These are phyloP conservation scores for Pezicula rhizophila DNA, from an alignment of 2,329 filamentous ascomycete genomes.

Conservation along the genomic window DNA sequence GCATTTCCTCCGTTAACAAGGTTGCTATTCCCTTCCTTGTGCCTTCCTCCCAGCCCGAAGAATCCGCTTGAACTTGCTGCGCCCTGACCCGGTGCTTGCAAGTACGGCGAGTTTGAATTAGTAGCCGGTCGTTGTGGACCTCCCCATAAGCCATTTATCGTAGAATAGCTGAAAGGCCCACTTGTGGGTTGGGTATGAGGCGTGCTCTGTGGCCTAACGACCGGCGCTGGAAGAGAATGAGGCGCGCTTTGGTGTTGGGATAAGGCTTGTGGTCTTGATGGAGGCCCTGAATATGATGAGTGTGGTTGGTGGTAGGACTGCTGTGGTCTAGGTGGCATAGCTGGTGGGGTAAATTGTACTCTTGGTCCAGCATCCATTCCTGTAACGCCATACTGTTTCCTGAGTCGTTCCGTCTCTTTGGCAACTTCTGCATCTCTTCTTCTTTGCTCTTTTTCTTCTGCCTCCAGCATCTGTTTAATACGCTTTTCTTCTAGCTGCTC, in stretches of 20 bases:
- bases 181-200: constrained; percentile 1
- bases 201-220: constrained; percentile 22
- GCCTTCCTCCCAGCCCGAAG: constrained; percentile 27
- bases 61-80: constrained; percentile 39
- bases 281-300: constrained; percentile 1
- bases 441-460: constrained; percentile 57
- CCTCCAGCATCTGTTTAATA: constrained; percentile 59
- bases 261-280: constrained; percentile 5
- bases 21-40: constrained; percentile 11
- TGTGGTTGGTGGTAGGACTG: not conserved
- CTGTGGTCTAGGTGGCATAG: constrained; percentile 12
- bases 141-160: constrained; percentile 3
- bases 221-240: constrained; percentile 18
- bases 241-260: constrained; percentile 22
- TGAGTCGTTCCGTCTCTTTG: constrained; percentile 76
- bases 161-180: constrained; percentile 3
- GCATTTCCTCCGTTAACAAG: constrained; percentile 17
- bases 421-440: constrained; percentile 57
- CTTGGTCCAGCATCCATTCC: constrained; percentile 2
- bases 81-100: constrained; percentile 21
- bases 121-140: constrained; percentile 1
- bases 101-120: constrained; percentile 15
- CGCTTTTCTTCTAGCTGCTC: constrained; percentile 52
- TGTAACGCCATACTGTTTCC: constrained; percentile 54
- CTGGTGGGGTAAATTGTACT: constrained; percentile 11